phyloP scores from a whole-genome alignment of 306 rosid species.

The Quercus robur region DNA sequence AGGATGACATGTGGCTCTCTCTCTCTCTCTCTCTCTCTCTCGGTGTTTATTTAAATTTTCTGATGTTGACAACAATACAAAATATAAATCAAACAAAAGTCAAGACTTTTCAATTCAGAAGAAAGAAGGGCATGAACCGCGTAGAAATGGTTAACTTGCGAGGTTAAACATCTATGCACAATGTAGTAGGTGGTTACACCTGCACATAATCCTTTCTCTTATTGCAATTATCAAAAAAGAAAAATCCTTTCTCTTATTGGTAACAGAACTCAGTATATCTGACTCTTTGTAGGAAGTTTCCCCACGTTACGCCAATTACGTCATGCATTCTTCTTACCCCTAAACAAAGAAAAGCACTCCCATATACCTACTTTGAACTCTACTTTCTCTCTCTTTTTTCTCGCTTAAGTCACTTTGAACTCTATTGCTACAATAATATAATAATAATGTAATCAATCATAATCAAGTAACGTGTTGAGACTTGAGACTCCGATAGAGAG shows the following conservation, averaged over 20 bases:
- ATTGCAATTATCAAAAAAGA: too few species aligned
- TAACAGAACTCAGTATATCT: neutral
- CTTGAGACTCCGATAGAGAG: neutral
- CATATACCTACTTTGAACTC: too few species aligned
- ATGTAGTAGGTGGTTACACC: conserved; percentile 31
- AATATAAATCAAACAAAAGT: neutral
- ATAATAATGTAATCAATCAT: neutral
- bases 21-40: too few species aligned
- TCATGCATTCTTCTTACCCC: neutral
- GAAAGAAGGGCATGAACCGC: neutral
- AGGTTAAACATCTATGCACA: neutral
- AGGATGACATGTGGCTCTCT: too few species aligned
- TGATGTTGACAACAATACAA: neutral
- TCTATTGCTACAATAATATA: too few species aligned
- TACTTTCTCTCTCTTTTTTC: too few species aligned
- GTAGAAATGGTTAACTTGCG: conserved; percentile 18
- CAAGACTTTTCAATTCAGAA: neutral
- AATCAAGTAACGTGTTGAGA: neutral
- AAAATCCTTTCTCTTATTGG: neutral
- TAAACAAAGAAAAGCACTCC: too few species aligned
- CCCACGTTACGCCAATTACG: neutral
- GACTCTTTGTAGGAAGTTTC: neutral
- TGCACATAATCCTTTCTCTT: neutral
- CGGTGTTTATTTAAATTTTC: neutral
- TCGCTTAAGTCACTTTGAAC: too few species aligned